Percentiles rank a stretch among this genome's conserved stretches.
Evolutionary conservation across 1,284 basidiomycete species (phyloP).

Genomic region (Cryptococcus hybrid): DNA sequence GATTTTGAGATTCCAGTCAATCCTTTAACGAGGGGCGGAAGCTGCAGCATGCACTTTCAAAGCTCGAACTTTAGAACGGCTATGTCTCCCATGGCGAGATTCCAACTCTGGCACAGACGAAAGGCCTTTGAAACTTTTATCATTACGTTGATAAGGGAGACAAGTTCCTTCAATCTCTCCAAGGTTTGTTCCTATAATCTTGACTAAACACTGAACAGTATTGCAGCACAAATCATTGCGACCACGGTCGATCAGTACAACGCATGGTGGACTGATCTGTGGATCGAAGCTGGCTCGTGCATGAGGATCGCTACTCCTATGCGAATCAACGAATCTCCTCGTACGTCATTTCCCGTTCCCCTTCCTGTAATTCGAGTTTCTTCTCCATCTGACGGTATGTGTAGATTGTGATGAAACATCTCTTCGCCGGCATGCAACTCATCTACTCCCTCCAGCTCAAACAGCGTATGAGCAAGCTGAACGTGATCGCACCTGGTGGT

Average conservation of each 20-base stretch:
- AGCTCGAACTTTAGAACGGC: not conserved
- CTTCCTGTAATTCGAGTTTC: not conserved
- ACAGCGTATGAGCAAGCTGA: conserved; percentile 33
- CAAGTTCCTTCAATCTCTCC: conserved; percentile 29
- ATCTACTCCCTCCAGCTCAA: conserved; percentile 15
- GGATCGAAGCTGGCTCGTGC: conserved; percentile 34
- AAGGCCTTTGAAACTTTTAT: conserved; percentile 30
- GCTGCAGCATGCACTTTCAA: not conserved
- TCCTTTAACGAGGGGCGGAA: not conserved
- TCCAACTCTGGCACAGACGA: conserved; percentile 44
- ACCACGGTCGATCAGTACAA: conserved; percentile 37
- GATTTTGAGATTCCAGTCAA: conserved; percentile 17
- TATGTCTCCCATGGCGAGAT: conserved; percentile 22
- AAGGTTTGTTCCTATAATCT: conserved; percentile 19
- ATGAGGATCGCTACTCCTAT: conserved; percentile 33
- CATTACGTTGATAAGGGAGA: conserved; percentile 24
- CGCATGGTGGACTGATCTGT: conserved; percentile 43
- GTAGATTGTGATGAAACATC: conserved; percentile 13
- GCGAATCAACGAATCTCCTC: conserved; percentile 30
- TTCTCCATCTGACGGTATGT: not conserved
- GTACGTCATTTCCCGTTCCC: conserved; percentile 11
- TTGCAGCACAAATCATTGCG: conserved; percentile 23
- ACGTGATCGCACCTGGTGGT: conserved; percentile 42
- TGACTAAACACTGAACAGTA: not conserved
- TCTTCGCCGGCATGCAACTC: conserved; percentile 6